Percentiles rank a stretch among this genome's conserved stretches.
Conservation (phyloP, 2,329 filamentous ascomycete species). For the Phialophora tarda region DNA sequence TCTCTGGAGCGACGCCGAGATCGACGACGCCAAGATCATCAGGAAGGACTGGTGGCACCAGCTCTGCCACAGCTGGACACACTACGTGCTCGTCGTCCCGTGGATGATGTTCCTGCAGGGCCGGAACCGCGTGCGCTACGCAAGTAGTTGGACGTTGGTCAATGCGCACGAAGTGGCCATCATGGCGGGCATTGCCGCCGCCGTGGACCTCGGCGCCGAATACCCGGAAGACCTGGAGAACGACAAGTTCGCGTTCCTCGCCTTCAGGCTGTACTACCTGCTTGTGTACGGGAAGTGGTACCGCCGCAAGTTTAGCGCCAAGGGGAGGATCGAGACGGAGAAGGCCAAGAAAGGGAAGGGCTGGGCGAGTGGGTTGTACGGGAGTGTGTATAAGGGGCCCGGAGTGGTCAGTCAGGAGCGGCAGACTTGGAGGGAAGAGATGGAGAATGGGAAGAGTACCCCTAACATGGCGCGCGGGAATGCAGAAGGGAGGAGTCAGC, state of each 20-base stretch:
- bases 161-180: conserved; percentile 71
- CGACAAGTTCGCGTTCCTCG: conserved; percentile 66
- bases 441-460: conserved; percentile 36
- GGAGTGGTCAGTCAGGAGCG: conserved; percentile 61
- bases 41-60: conserved; percentile 68
- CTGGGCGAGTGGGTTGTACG: conserved; percentile 65
- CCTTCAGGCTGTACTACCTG: conserved; percentile 67
- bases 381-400: conserved; percentile 65
- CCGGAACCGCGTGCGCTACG: conserved; percentile 66
- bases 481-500: conserved; percentile 31
- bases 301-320: conserved; percentile 24
- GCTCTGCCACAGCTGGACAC: conserved; percentile 65
- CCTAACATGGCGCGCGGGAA: conserved; percentile 29
- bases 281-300: conserved; percentile 68
- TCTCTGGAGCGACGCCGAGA: conserved; percentile 63
- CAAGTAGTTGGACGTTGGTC: conserved; percentile 71
- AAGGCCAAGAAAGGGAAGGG: conserved; percentile 52
- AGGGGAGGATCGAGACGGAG: conserved; percentile 43
- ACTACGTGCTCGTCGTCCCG: conserved; percentile 68
- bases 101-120: conserved; percentile 76
- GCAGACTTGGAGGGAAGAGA: conserved; percentile 59
- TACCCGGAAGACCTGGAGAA: conserved; percentile 68
- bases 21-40: conserved; percentile 63
- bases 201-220: conserved; percentile 69
- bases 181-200: conserved; percentile 72